phyloP scores from a whole-genome alignment of 371 early-diverging fungal species.

The Saksenaea oblongispora region DNA sequence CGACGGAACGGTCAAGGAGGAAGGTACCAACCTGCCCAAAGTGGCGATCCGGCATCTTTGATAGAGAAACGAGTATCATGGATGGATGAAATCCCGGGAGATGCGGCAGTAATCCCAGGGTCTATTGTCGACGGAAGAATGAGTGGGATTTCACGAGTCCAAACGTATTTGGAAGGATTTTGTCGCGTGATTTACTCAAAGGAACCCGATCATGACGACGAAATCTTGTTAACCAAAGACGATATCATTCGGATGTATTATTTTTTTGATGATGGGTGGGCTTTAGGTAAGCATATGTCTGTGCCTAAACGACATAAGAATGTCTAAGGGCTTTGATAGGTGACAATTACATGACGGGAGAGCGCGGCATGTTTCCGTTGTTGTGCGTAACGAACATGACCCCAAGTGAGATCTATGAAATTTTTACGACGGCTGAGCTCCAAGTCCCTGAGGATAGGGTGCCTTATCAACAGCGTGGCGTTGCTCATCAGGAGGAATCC shows the following conservation, averaged over 20 bases:
- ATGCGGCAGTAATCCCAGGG: conserved; percentile 5
- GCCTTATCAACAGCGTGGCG: neutral
- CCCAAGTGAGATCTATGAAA: conserved; percentile 3
- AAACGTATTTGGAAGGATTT: conserved; percentile 10
- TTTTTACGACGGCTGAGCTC: conserved; percentile 7
- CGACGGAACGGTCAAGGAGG: neutral
- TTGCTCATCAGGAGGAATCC: neutral
- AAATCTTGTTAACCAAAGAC: conserved; percentile 55
- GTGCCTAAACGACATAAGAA: neutral
- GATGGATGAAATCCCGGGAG: conserved; percentile 1
- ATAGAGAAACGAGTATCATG: neutral
- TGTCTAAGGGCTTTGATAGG: conserved; percentile 10
- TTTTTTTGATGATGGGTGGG: conserved; percentile 63
- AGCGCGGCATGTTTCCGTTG: conserved; percentile 28
- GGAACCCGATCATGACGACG: conserved; percentile 51
- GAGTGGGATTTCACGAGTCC: neutral
- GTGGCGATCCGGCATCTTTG: neutral
- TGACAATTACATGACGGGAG: conserved; percentile 26
- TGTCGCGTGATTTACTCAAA: conserved; percentile 34
- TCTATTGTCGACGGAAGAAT: neutral
- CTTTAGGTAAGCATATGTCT: conserved; percentile 34
- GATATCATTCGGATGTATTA: conserved; percentile 56
- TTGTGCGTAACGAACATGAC: conserved; percentile 21
- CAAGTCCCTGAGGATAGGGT: neutral
- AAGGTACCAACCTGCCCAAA: neutral